Evolutionary conservation across 148 eudicot species (phyloP), one percentile per base, ranked within the genome.

Genomic region (Rhododendron ferrugineum): DNA sequence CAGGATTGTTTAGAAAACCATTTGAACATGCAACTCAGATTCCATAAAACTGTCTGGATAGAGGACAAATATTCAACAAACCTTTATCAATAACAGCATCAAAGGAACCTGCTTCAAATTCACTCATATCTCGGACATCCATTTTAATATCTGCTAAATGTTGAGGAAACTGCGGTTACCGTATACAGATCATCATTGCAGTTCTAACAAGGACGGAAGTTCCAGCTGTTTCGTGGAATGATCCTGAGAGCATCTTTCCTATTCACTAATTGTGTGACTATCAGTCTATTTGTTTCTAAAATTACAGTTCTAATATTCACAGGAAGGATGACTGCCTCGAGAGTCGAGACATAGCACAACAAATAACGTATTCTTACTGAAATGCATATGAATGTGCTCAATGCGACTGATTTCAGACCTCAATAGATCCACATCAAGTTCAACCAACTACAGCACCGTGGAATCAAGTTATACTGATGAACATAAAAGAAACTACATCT

Each of bases 11-110:
- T 13, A 3, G 77, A 72, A 46, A 75, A 52, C 46, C 26, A 52
- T 74, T 14, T 58, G 42, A 36, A 73, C 8, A 26, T 40, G 60
- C 32, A 83, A 78, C 79, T 30, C 26, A 18, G 18, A 52, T 30
- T 26, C 8, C 49, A 81, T n/a, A 64, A 37, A 52, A 68, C 13
- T 28, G 34, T 77, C 13, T 13, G 28, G 36, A 42, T 4, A 56
- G 26, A 36, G 75, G 84, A 26, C 13, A 73, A 56, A 85, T 64
- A 60, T 78, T 58, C 84, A 7, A 42, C 50, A 5, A 89, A 94
- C 98, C 98, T 96, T 96, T 94, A 88, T 96, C 98, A 62, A 94
- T 86, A 75, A 93, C 94, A 83, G 95, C 95, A 87, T 89, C 92
- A 85, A 96, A 96, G 74, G 95, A 92, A 85, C 89, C 91, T 32